phyloP scores from a whole-genome alignment of 768 basidiomycete genomes.

The Trametes villosa region DNA sequence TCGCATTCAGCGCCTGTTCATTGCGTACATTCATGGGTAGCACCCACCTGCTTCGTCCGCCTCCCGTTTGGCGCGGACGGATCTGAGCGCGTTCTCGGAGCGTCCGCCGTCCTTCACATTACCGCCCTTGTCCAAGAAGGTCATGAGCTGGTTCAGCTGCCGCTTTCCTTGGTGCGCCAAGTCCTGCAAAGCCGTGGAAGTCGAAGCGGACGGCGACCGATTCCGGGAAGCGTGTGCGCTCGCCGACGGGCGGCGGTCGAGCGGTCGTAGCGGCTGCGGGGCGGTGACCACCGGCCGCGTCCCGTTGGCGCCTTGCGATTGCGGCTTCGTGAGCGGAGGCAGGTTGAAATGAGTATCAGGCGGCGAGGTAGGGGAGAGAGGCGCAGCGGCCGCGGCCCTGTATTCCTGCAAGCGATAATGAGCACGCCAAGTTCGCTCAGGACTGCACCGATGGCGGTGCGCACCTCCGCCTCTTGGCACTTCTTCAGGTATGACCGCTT shows the following conservation, averaged over 20 bases:
- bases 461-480: conserved; percentile 86
- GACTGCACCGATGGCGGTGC: conserved; percentile 22
- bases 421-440: background rate
- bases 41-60: conserved; percentile 85
- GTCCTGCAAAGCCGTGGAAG: conserved; percentile 83
- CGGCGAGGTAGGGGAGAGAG: conserved; percentile 37
- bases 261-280: conserved; percentile 75
- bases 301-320: conserved; percentile 44
- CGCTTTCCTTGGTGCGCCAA: conserved; percentile 90
- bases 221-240: conserved; percentile 55
- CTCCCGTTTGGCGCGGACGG: conserved; percentile 85
- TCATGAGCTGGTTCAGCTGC: conserved; percentile 84
- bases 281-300: conserved; percentile 62
- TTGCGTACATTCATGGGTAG: background rate
- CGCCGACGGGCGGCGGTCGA: conserved; percentile 75
- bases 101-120: conserved; percentile 66
- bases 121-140: conserved; percentile 79
- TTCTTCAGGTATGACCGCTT: conserved; percentile 83
- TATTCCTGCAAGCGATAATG: conserved; percentile 57
- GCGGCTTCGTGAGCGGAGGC: conserved; percentile 38
- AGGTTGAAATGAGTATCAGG: conserved; percentile 36
- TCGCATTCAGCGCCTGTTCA: background rate
- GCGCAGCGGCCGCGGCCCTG: conserved; percentile 56
- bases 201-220: conserved; percentile 71
- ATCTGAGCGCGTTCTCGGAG: conserved; percentile 68